Evolutionary conservation across 148 eudicot species (phyloP), one percentile per base, ranked within the genome.

Genomic region (Rhododendron mucronatum): DNA sequence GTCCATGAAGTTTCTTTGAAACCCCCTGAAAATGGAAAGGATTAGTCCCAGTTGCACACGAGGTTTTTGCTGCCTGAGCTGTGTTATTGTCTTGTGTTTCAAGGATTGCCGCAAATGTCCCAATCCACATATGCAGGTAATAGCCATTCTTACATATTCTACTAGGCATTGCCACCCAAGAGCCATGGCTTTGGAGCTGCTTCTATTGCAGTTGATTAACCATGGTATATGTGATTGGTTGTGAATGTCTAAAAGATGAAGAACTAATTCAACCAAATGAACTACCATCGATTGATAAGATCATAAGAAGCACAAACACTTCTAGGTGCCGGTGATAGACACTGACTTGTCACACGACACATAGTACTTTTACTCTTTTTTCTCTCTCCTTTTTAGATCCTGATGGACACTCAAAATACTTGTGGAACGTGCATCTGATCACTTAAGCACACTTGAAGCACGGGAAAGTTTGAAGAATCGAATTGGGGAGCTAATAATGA

Each of bases 21-120:
- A 53, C 86, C 92, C 63, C 91, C 91, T 23, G 92, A 91, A 59
- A 91, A 91, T 86, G 92, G 92, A 84, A 86, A 71, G 82, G 47
- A 73, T 63, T 91, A 28, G 86, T 91, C 51, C 87, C 91, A 30
- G 87, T 86, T 67, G 92, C 92, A 78, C 91, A 83, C 74, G 82
- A 86, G 59, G 92, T 91, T 78, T 81, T 89, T 21, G 86, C 89
- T 77, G 87, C 90, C 23, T 86, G 91, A 89, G 69, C 55, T 21
- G 23, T 28, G 26, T 79, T 91, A 50, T 51, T 84, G 45, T 53
- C 79, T 84, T 91, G 90, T 21, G 73, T 86, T 82, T 87, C 92
- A 4, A 84, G 85, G 85, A 84, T 89, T 82, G 79, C 87, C 2
- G 47, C 41, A 12, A 84, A 61, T 48, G 67, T 86, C 61, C 87